These are phyloP conservation scores for Pseudogymnoascus sp. DNA, from an alignment of 2,329 filamentous ascomycete species.

Conservation along the genomic window DNA sequence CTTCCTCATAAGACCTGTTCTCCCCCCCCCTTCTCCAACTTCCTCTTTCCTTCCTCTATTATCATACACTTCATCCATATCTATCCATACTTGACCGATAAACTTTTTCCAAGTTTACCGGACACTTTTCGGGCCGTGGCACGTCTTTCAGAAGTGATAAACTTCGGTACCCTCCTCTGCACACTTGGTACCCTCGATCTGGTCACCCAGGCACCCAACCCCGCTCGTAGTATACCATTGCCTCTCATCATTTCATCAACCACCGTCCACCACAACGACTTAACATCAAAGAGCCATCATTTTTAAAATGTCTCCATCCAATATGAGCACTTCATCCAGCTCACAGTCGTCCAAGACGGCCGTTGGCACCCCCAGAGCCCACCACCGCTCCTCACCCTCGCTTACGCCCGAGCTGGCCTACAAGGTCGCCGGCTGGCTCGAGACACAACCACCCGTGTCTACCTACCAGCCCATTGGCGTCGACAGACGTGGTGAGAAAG, in stretches of 20 bases:
- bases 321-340: slow-evolving; percentile 14
- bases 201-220: slow-evolving; percentile 22
- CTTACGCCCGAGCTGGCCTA: background rate
- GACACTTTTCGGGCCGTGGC: slow-evolving; percentile 19
- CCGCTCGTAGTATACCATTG: slow-evolving; percentile 5
- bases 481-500: background rate
- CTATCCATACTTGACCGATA: slow-evolving; percentile 20
- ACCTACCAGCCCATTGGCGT: background rate
- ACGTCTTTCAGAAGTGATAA: slow-evolving; percentile 24
- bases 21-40: slow-evolving; percentile 25
- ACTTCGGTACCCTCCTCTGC: slow-evolving; percentile 12
- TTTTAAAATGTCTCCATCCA: slow-evolving; percentile 23
- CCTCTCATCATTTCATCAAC: background rate
- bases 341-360: slow-evolving; percentile 15
- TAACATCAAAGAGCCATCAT: slow-evolving; percentile 17
- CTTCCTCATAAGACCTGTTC: slow-evolving; percentile 21
- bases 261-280: slow-evolving; percentile 1
- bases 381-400: background rate
- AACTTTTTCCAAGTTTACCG: slow-evolving; percentile 23
- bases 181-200: slow-evolving; percentile 30
- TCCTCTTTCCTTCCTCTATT: slow-evolving; percentile 26
- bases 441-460: slow-evolving; percentile 11
- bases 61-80: slow-evolving; percentile 18
- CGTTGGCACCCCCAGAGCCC: background rate
- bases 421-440: slow-evolving; percentile 11